phyloP scores from a whole-genome alignment of 225 moss, liverwort and hornwort species.

The Pseudisothecium myosuroides region DNA sequence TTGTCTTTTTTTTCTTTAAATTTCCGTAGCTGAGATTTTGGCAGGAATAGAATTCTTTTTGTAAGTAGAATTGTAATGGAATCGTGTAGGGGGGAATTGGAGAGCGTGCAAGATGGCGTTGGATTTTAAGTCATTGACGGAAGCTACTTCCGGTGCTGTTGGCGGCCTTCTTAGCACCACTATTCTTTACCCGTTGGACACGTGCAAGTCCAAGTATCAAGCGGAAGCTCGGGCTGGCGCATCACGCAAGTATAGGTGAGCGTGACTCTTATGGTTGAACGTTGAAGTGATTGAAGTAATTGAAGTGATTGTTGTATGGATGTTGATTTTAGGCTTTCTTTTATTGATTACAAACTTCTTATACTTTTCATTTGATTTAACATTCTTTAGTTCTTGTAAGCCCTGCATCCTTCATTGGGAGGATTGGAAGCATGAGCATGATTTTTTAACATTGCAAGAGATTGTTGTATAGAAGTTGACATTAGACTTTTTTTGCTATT shows the following conservation, averaged over 20 bases:
- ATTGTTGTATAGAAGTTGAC: neutral
- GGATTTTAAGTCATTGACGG: conserved; percentile 82
- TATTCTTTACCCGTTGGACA: conserved; percentile 86
- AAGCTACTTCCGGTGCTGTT: conserved; percentile 88
- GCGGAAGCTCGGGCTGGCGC: conserved; percentile 14
- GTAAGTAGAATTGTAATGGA: neutral
- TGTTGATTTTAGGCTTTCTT: neutral
- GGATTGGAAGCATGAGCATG: neutral
- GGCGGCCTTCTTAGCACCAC: conserved; percentile 94
- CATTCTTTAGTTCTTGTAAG: neutral
- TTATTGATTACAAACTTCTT: neutral
- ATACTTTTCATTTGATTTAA: neutral
- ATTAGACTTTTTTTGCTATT: neutral
- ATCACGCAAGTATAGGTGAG: conserved; percentile 8
- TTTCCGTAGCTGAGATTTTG: neutral
- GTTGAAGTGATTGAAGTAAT: neutral
- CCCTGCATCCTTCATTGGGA: neutral
- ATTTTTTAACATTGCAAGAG: neutral
- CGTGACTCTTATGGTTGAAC: neutral
- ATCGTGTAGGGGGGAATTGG: neutral
- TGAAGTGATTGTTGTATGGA: neutral
- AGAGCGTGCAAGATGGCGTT: conserved; percentile 42
- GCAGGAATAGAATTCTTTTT: neutral
- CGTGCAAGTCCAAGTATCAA: conserved; percentile 66
- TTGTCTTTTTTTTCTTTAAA: neutral